Evolutionary conservation across 106 monocot genomes (phyloP).

Genomic region (Phalaenopsis equestris): DNA sequence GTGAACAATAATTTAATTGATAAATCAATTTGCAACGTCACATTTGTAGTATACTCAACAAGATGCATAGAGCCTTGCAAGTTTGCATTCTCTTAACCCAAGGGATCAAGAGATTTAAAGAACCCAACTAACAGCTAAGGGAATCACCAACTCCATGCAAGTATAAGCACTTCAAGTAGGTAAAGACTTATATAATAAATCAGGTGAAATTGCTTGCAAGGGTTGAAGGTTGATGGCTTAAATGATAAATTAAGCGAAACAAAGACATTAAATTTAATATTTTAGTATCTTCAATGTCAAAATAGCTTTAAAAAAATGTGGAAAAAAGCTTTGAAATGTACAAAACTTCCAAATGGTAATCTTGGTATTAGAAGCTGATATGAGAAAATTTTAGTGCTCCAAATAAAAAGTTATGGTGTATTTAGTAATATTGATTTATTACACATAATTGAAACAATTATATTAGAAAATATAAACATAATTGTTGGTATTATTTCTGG

Average conservation of each 20-base stretch:
- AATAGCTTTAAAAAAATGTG: background rate
- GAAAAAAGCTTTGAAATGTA: background rate
- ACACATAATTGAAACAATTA: too few species aligned
- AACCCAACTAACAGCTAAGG: background rate
- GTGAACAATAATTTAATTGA: background rate
- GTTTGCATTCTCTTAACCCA: background rate
- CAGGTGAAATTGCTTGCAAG: background rate
- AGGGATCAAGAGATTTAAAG: background rate
- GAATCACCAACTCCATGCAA: conserved; percentile 1
- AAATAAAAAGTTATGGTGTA: background rate
- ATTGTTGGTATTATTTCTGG: too few species aligned
- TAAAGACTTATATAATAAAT: background rate
- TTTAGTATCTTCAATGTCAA: background rate
- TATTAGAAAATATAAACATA: too few species aligned
- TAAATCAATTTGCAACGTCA: background rate
- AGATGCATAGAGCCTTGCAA: background rate
- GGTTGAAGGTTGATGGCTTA: background rate
- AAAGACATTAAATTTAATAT: background rate
- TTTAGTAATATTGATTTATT: too few species aligned
- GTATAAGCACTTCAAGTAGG: background rate
- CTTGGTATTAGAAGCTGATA: background rate
- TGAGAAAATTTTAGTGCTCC: background rate
- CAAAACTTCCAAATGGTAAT: background rate
- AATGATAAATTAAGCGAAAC: background rate
- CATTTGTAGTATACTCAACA: background rate